A percentile compares a stretch with the other conserved stretches of the same genome.
These are phyloP conservation scores for Russula foetens DNA, from an alignment of 768 basidiomycete genomes.

Conservation along the genomic window DNA sequence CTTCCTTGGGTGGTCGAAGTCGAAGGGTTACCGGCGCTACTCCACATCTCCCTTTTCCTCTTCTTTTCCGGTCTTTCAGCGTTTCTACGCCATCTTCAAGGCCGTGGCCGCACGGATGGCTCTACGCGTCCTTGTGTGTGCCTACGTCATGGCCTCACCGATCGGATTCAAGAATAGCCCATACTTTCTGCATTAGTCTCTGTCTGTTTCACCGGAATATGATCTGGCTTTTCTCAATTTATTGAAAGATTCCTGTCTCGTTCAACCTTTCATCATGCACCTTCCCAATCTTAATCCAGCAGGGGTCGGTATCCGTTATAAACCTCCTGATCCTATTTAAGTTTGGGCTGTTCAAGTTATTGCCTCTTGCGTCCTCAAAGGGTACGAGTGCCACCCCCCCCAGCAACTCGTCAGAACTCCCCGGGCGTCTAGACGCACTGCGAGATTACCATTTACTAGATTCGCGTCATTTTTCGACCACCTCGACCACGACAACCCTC, in stretches of 20 bases:
- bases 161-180: slow-evolving; percentile 4
- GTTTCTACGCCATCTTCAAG: slow-evolving; percentile 25
- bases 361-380: too few relatives aligned
- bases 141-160: slow-evolving; percentile 12
- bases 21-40: slow-evolving; percentile 37
- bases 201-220: background rate
- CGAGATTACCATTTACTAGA: too few relatives aligned
- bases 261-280: background rate
- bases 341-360: too few relatives aligned
- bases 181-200: background rate
- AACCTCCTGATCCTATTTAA: too few relatives aligned
- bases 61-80: slow-evolving; percentile 44
- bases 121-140: slow-evolving; percentile 13
- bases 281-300: background rate
- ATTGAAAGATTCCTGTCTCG: background rate
- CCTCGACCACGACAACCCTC: too few relatives aligned
- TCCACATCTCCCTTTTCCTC: slow-evolving; percentile 42
- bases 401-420: too few relatives aligned
- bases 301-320: too few relatives aligned
- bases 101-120: slow-evolving; percentile 4
- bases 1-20: slow-evolving; percentile 36
- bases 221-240: background rate
- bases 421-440: too few relatives aligned
- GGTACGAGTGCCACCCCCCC: too few relatives aligned
- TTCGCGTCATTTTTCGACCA: too few relatives aligned